Percentiles rank a stretch among this genome's conserved stretches.
Conservation (phyloP, 2,329 filamentous ascomycete species). For the Pseudogymnoascus sp. region DNA sequence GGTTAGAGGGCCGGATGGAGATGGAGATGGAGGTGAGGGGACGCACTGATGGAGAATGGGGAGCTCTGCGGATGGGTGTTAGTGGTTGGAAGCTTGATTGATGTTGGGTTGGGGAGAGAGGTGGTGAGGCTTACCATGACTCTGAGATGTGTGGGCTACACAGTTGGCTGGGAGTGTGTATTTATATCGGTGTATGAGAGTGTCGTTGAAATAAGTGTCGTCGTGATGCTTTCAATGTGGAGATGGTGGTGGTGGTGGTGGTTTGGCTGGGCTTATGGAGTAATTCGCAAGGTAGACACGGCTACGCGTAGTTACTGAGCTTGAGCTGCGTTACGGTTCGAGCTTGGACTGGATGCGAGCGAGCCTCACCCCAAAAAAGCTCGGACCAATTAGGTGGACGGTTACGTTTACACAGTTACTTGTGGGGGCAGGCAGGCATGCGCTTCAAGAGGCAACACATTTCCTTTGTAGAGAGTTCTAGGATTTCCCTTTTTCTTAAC, state of each 20-base stretch:
- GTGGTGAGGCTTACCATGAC: conserved; percentile 23
- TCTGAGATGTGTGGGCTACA: conserved; percentile 13
- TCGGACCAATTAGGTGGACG: conserved; percentile 6
- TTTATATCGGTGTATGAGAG: background rate
- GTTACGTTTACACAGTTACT: background rate
- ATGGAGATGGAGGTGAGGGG: conserved; percentile 15
- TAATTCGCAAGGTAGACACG: conserved; percentile 26
- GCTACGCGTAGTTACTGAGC: conserved; percentile 15
- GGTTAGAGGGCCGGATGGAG: conserved; percentile 21
- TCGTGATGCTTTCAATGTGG: background rate
- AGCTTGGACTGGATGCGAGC: background rate
- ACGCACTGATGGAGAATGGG: conserved; percentile 90
- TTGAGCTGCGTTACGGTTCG: conserved; percentile 5
- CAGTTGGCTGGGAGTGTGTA: background rate
- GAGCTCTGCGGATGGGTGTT: conserved; percentile 56
- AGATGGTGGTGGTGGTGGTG: background rate
- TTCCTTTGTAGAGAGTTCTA: background rate
- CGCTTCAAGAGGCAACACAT: background rate
- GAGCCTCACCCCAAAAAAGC: conserved; percentile 6
- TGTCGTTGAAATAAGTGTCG: background rate
- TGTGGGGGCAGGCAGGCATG: background rate
- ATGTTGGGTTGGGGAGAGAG: background rate
- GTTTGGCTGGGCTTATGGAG: conserved; percentile 11
- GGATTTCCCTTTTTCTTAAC: background rate
- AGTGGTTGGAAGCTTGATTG: conserved; percentile 20